phyloP scores from a whole-genome alignment of 2,329 filamentous ascomycete genomes.

The Hawksworthiomyces lignivorus region DNA sequence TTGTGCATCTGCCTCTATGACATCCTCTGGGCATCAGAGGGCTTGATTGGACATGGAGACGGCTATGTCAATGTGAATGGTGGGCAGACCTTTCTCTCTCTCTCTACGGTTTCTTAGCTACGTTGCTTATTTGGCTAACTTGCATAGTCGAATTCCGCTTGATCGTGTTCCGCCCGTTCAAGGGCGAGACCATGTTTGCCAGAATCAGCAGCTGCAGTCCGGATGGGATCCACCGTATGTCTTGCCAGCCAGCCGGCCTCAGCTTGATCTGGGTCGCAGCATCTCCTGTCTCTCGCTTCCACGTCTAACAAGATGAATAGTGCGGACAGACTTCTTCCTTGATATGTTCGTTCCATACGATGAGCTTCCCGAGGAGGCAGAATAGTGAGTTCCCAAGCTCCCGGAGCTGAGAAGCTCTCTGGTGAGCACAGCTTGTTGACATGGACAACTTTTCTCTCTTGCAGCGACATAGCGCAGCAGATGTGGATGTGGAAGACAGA shows the following conservation, averaged over 20 bases:
- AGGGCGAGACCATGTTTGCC: slow-evolving; percentile 82
- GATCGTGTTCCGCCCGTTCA: slow-evolving; percentile 91
- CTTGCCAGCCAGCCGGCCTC: not conserved
- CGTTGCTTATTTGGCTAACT: no score
- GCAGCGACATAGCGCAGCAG: slow-evolving; percentile 63
- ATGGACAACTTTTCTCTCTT: not conserved
- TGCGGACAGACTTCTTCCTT: slow-evolving; percentile 87
- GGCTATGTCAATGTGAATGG: slow-evolving; percentile 93
- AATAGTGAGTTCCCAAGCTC: slow-evolving; percentile 52
- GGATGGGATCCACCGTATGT: slow-evolving; percentile 18
- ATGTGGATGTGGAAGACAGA: slow-evolving; percentile 81
- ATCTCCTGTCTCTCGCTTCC: not conserved
- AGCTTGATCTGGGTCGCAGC: no score
- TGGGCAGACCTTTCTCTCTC: slow-evolving; percentile 29
- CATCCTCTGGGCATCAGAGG: slow-evolving; percentile 80
- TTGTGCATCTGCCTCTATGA: slow-evolving; percentile 93
- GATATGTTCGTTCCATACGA: slow-evolving; percentile 76
- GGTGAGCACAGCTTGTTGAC: no score
- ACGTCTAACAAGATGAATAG: slow-evolving; percentile 27
- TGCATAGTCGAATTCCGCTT: slow-evolving; percentile 87
- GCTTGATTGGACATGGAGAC: slow-evolving; percentile 85
- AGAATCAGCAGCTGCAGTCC: slow-evolving; percentile 62
- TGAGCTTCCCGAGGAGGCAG: slow-evolving; percentile 65
- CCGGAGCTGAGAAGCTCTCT: not conserved
- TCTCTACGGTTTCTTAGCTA: no score